Evolutionary conservation across 257 asterid genomes (phyloP).

Genomic region (Salvia hispanica): DNA sequence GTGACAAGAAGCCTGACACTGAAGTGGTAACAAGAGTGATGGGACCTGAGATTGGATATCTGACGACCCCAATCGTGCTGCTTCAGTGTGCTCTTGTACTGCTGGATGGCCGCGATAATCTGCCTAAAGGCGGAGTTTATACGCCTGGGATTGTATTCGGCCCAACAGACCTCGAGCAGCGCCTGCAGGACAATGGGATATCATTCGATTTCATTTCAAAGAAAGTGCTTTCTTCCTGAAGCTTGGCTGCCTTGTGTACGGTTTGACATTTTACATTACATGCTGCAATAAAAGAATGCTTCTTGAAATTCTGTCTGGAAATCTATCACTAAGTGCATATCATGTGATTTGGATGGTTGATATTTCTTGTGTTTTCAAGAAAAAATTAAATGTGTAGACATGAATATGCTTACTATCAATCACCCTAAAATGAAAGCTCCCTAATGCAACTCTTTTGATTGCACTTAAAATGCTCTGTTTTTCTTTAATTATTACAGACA

Average conservation of each 20-base stretch:
- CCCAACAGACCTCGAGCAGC: slow-evolving; percentile 63
- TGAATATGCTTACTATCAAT: too few relatives aligned
- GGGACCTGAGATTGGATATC: slow-evolving; percentile 95
- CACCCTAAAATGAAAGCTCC: too few relatives aligned
- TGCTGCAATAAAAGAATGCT: slow-evolving; percentile 4
- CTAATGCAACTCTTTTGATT: too few relatives aligned
- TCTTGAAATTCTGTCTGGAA: background rate
- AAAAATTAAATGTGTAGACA: background rate
- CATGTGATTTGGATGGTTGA: too few relatives aligned
- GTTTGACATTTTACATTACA: background rate
- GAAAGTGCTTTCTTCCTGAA: slow-evolving; percentile 41
- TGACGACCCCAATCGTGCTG: slow-evolving; percentile 75
- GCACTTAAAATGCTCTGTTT: too few relatives aligned
- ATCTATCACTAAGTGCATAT: background rate
- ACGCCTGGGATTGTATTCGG: slow-evolving; percentile 95
- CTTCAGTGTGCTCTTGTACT: slow-evolving; percentile 74
- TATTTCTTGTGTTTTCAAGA: background rate
- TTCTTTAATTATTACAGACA: too few relatives aligned
- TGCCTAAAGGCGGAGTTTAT: slow-evolving; percentile 84
- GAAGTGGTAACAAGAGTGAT: slow-evolving; percentile 68
- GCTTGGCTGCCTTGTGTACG: background rate
- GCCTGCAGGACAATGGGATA: slow-evolving; percentile 76
- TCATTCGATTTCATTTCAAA: slow-evolving; percentile 76
- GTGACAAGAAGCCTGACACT: slow-evolving; percentile 49
- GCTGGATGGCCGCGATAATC: slow-evolving; percentile 52